phyloP scores from a whole-genome alignment of 176 grass and related monocot species.

The Avena insularis region DNA sequence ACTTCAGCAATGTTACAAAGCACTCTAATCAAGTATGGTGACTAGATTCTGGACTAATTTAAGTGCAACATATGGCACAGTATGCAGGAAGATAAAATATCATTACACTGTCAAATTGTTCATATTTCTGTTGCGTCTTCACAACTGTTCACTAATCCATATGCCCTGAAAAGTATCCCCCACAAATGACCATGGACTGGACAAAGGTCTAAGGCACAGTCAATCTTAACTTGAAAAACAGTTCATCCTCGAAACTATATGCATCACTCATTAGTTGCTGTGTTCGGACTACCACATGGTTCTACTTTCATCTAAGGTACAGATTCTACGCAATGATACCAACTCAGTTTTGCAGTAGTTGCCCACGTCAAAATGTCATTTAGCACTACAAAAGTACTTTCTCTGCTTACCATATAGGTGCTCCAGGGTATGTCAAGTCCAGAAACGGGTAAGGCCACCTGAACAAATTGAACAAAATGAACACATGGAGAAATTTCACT shows the following conservation, averaged over 20 bases:
- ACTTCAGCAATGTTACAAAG: background rate
- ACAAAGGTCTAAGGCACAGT: background rate
- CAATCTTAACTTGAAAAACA: background rate
- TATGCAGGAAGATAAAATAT: background rate
- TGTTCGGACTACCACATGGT: background rate
- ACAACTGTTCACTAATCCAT: background rate
- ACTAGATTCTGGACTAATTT: background rate
- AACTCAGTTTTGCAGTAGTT: background rate
- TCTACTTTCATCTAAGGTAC: slow-evolving; percentile 7
- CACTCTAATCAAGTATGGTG: background rate
- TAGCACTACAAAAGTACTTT: background rate
- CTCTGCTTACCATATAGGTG: slow-evolving; percentile 71
- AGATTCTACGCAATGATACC: background rate
- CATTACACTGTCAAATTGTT: background rate
- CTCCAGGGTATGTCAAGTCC: slow-evolving; percentile 62
- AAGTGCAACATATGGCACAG: background rate
- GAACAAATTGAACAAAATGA: slow-evolving; percentile 26
- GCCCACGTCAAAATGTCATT: background rate
- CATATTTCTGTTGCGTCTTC: background rate
- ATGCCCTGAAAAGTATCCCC: background rate
- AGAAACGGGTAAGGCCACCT: slow-evolving; percentile 99
- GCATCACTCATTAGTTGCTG: background rate
- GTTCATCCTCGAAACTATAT: background rate
- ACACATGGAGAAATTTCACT: background rate
- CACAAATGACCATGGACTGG: background rate